A percentile compares a stretch with the other conserved stretches of the same genome.
Evolutionary conservation across 208 protist genomes (phyloP).

Genomic region (Porcisia hertigi): DNA sequence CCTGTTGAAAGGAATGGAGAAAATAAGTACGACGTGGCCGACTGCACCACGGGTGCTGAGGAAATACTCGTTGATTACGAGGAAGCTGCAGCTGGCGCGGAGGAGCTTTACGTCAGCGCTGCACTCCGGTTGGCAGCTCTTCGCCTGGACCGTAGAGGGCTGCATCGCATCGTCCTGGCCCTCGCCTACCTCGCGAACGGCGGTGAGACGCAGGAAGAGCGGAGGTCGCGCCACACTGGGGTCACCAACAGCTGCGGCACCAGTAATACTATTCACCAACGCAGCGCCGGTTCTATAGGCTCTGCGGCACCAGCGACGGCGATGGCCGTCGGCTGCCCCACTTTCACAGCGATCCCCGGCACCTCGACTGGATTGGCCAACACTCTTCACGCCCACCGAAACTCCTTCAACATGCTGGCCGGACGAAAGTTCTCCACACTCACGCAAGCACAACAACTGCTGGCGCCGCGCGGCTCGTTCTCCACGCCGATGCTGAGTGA

Average conservation of each 20-base stretch:
- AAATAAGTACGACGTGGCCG: not conserved
- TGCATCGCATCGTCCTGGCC: constrained; percentile 24
- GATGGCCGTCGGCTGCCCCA: not conserved
- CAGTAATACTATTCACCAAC: constrained; percentile 6
- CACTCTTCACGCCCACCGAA: too few relatives aligned
- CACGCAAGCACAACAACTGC: too few relatives aligned
- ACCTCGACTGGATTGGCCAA: too few relatives aligned
- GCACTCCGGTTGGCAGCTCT: constrained; percentile 30
- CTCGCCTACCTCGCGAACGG: constrained; percentile 28
- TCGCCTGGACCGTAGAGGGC: constrained; percentile 16
- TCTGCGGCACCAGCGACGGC: not conserved
- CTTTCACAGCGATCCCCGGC: not conserved
- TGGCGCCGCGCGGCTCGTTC: too few relatives aligned
- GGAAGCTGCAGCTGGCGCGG: not conserved
- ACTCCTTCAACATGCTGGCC: too few relatives aligned
- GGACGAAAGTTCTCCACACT: too few relatives aligned
- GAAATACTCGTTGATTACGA: too few relatives aligned
- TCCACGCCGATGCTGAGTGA: too few relatives aligned
- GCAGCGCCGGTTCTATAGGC: constrained; percentile 11
- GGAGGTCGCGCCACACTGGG: constrained; percentile 1
- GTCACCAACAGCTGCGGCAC: not conserved
- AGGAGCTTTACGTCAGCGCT: constrained; percentile 33
- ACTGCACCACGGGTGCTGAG: not conserved
- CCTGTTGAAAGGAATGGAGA: too few relatives aligned
- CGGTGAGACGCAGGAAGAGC: constrained; percentile 29